These are phyloP conservation scores for Rhamnella rubrinervis DNA, from an alignment of 331 rosid species.

Conservation along the genomic window DNA sequence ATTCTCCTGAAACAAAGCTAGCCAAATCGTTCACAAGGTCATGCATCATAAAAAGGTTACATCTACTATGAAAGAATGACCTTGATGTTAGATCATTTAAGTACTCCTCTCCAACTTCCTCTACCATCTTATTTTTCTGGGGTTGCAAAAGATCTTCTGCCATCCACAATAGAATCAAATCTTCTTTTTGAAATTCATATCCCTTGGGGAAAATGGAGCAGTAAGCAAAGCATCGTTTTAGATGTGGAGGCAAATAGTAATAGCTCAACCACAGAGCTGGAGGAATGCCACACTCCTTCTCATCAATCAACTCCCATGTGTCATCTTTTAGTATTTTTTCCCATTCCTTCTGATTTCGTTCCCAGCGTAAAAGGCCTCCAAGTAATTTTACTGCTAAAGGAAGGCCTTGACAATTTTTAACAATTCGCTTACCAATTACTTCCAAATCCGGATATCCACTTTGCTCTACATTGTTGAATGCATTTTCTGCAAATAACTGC, in stretches of 20 bases:
- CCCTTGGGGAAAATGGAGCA: slow-evolving; percentile 6
- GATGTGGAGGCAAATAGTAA: slow-evolving; percentile 1
- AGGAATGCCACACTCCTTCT: background rate
- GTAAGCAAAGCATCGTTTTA: slow-evolving; percentile 16
- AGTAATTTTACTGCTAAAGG: slow-evolving; percentile 7
- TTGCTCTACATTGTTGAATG: background rate
- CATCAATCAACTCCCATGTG: background rate
- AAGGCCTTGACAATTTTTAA: background rate
- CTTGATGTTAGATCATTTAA: slow-evolving; percentile 17
- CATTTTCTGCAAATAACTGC: background rate
- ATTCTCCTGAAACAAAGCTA: background rate
- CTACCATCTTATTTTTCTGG: slow-evolving; percentile 3
- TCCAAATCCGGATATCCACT: background rate
- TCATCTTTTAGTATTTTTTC: background rate
- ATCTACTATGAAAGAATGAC: background rate
- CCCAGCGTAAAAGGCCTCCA: slow-evolving; percentile 6
- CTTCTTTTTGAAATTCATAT: background rate
- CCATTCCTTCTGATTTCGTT: background rate
- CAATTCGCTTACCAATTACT: background rate
- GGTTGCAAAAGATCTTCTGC: slow-evolving; percentile 14
- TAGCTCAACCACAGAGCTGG: slow-evolving; percentile 1
- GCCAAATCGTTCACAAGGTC: slow-evolving; percentile 10
- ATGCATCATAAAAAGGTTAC: background rate
- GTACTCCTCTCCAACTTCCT: slow-evolving; percentile 25
- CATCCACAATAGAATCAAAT: background rate